phyloP scores from a whole-genome alignment of 352 stramenopile species.

The Globisporangium sylvaticum region DNA sequence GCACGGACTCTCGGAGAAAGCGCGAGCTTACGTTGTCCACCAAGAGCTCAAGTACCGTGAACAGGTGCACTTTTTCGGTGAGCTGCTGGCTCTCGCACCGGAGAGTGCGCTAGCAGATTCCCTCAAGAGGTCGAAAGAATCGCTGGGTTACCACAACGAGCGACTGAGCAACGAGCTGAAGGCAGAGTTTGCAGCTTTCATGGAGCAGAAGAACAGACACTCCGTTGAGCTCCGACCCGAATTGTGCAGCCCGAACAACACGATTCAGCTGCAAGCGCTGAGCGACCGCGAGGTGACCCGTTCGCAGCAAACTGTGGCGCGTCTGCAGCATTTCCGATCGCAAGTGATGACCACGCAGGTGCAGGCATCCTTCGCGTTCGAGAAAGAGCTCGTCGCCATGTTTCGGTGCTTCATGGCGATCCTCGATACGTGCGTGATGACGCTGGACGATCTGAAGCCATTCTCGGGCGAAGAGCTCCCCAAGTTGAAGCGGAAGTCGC shows the following conservation, averaged over 20 bases:
- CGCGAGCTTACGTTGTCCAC: constrained; percentile 39
- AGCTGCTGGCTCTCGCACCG: constrained; percentile 54
- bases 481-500: constrained; percentile 65
- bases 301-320: constrained; percentile 25
- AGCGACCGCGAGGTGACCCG: constrained; percentile 48
- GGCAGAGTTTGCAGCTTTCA: constrained; percentile 32
- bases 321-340: constrained; percentile 26
- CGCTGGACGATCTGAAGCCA: constrained; percentile 48
- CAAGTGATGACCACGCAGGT: constrained; percentile 34
- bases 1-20: constrained; percentile 53
- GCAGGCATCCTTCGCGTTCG: constrained; percentile 31
- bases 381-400: constrained; percentile 44
- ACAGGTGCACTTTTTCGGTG: constrained; percentile 57
- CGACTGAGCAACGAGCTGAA: constrained; percentile 24
- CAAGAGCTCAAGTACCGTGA: constrained; percentile 54
- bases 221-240: constrained; percentile 56
- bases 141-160: constrained; percentile 14
- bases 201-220: constrained; percentile 45
- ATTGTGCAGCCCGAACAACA: constrained; percentile 73
- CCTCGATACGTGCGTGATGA: constrained; percentile 62
- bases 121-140: constrained; percentile 24
- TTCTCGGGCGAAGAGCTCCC: constrained; percentile 38
- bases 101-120: constrained; percentile 37
- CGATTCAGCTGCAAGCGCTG: constrained; percentile 40
- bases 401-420: constrained; percentile 39